These are phyloP conservation scores for Amanita rubescens DNA, from an alignment of 768 basidiomycete genomes.

Conservation along the genomic window DNA sequence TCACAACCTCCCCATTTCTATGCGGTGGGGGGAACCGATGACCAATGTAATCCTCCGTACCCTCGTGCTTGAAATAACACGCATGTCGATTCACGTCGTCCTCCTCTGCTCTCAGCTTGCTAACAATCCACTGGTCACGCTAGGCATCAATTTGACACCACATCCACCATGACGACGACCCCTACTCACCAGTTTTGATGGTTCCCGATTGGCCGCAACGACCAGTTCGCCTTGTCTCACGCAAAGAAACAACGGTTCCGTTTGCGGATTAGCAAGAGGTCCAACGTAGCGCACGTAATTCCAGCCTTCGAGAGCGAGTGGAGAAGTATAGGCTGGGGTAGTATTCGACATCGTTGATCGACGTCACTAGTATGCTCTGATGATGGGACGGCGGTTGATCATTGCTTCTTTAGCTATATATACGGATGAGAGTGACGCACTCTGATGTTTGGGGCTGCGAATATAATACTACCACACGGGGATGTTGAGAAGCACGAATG, in stretches of 20 bases:
- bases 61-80: constrained; percentile 1
- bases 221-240: not conserved
- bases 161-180: not conserved
- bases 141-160: not conserved
- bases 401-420: not conserved
- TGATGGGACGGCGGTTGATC: not conserved
- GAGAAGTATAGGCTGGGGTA: not conserved
- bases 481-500: too few relatives aligned
- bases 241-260: not conserved
- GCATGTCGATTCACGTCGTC: constrained; percentile 1
- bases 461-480: too few relatives aligned
- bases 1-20: not conserved
- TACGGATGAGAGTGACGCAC: too few relatives aligned
- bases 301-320: constrained; percentile 5
- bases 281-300: constrained; percentile 3
- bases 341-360: not conserved
- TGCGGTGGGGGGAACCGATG: not conserved
- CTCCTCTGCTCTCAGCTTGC: not conserved
- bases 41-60: not conserved
- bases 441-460: too few relatives aligned
- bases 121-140: not conserved
- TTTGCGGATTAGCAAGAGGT: not conserved
- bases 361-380: not conserved
- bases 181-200: constrained; percentile 2
- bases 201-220: not conserved